Evolutionary conservation across 306 rosid genomes (phyloP), one percentile per base, ranked within the genome.

Genomic region (Gynostemma pentaphyllum): DNA sequence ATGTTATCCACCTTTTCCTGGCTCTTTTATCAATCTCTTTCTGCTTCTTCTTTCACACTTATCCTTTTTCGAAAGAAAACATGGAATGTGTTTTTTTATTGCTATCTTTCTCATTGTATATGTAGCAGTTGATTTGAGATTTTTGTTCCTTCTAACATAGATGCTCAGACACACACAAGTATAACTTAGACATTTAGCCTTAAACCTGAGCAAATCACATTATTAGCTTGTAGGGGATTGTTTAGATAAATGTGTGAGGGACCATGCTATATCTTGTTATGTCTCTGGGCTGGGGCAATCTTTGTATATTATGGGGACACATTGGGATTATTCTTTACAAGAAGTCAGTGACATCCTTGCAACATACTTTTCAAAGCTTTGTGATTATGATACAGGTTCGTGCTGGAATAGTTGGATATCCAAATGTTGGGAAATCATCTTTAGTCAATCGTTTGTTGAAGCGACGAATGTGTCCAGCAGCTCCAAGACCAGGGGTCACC

Each of bases 401-500:
- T 73, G 98, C 98, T 72, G 96, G 98, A 77, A 82, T 88, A 75
- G 85, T 91, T 74, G 98, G 98, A 66, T 88, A 91, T 78, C 96
- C 96, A 50, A 91, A 91, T 71, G 98, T 91, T 67, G 98, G 98
- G 12, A 91, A 91, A 59, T 88, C 98, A 45, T 91, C 98, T 52
- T 65, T 91, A 74, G 76, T 91, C 64, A 88, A 91, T 72, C 98
- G 96, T 48, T 72, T 91, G 78, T 49, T 88, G 76, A 91, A 88
- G 78, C 80, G 96, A 34, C 82, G 96, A 70, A 77, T 85, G 86
- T 91, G 98, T 63, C 77, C 92, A 46, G 96, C 98, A 57, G 98
- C 98, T 72, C 95, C 98, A 39, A 87, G 98, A 60, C 96, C 98
- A 18, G 98, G 98, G 54, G 95, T 91, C 64, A 91, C 98, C 48